Conservation (phyloP, 371 early-diverging fungal species). For the Nematocida displodere region DNA sequence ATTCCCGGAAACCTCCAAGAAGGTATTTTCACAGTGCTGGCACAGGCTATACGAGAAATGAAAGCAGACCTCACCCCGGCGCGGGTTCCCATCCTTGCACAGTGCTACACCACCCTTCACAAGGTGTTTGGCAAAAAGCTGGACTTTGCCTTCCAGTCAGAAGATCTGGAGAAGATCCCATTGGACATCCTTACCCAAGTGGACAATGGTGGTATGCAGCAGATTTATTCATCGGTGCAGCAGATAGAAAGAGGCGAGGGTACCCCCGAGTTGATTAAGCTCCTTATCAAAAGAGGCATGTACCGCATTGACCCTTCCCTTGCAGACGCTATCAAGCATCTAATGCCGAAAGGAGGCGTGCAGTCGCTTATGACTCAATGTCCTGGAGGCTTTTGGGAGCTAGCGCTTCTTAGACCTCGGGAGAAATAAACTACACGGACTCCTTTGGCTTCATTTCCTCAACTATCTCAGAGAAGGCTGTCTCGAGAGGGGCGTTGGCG, state of each 20-base stretch:
- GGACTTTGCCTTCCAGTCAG: slow-evolving; percentile 44
- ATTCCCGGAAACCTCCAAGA: slow-evolving; percentile 44
- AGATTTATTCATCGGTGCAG: not conserved
- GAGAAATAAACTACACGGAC: slow-evolving; percentile 3
- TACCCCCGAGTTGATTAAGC: slow-evolving; percentile 12
- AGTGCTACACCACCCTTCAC: slow-evolving; percentile 29
- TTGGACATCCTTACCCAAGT: slow-evolving; percentile 6
- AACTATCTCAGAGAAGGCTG: slow-evolving; percentile 46
- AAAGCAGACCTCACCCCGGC: slow-evolving; percentile 15
- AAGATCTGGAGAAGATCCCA: slow-evolving; percentile 34
- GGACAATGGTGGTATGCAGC: slow-evolving; percentile 2
- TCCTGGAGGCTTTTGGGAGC: slow-evolving; percentile 36
- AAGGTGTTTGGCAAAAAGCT: slow-evolving; percentile 14
- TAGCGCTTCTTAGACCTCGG: slow-evolving; percentile 3
- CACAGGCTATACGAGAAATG: slow-evolving; percentile 3
- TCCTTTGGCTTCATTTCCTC: slow-evolving; percentile 52
- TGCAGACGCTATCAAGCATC: not conserved
- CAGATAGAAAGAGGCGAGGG: slow-evolving; percentile 25
- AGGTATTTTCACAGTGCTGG: slow-evolving; percentile 22
- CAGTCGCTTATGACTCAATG: not conserved
- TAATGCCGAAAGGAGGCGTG: slow-evolving; percentile 38
- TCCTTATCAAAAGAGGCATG: slow-evolving; percentile 39
- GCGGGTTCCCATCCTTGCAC: slow-evolving; percentile 4
- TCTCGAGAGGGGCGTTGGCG: slow-evolving; percentile 37
- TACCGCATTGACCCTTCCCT: slow-evolving; percentile 22